Evolutionary conservation across 108 stramenopile genomes (phyloP).

Genomic region (Epithemia pelagica): DNA sequence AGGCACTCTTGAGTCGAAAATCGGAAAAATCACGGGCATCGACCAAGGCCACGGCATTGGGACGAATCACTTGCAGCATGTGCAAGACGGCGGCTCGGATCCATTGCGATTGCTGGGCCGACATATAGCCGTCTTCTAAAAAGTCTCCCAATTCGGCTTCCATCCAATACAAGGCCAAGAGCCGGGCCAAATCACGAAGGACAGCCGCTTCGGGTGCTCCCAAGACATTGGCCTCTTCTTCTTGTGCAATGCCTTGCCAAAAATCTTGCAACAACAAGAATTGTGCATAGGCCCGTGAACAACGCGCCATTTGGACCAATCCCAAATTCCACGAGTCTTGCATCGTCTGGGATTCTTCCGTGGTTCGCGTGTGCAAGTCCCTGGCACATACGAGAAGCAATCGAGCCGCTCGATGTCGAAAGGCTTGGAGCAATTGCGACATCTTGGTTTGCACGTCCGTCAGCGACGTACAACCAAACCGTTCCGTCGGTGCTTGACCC

Average conservation of each 20-base stretch:
- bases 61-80: constrained; percentile 60
- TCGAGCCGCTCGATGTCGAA: constrained; percentile 68
- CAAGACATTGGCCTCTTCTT: constrained; percentile 31
- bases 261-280: constrained; percentile 72
- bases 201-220: constrained; percentile 45
- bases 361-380: neutral
- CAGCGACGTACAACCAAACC: constrained; percentile 13
- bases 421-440: constrained; percentile 40
- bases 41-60: constrained; percentile 81
- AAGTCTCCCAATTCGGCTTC: constrained; percentile 85
- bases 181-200: constrained; percentile 48
- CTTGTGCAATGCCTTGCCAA: constrained; percentile 46
- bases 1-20: constrained; percentile 77
- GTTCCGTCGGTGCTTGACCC: constrained; percentile 13
- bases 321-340: constrained; percentile 81
- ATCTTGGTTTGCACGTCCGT: constrained; percentile 33
- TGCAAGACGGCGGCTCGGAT: constrained; percentile 38
- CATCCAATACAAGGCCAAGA: constrained; percentile 83
- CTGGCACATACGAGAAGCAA: constrained; percentile 54
- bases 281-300: constrained; percentile 68
- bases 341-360: constrained; percentile 24
- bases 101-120: constrained; percentile 40
- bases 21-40: constrained; percentile 88
- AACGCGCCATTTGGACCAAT: constrained; percentile 65
- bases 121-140: constrained; percentile 62